Conservation (phyloP, 768 basidiomycete species). For the Terana coerulea region DNA sequence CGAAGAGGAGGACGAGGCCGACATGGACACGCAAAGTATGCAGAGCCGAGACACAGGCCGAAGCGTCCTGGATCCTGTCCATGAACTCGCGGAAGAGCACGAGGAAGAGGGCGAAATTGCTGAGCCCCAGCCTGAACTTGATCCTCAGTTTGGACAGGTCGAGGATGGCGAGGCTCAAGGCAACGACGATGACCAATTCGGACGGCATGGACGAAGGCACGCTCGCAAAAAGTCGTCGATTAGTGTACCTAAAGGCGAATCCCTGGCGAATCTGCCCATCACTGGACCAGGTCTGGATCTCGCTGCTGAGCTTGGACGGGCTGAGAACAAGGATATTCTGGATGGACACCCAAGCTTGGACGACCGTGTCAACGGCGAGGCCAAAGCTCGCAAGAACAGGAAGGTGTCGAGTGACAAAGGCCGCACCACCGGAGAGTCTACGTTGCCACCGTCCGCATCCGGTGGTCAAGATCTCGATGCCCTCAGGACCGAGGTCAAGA, state of each 20-base stretch:
- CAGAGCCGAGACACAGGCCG: slow-evolving; percentile 51
- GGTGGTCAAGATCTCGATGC: slow-evolving; percentile 63
- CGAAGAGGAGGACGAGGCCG: slow-evolving; percentile 8
- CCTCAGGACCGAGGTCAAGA: slow-evolving; percentile 85
- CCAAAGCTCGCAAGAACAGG: slow-evolving; percentile 36
- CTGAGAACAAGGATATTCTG: slow-evolving; percentile 82
- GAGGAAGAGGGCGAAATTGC: slow-evolving; percentile 33
- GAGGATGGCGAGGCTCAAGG: slow-evolving; percentile 17
- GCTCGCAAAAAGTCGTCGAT: slow-evolving; percentile 37
- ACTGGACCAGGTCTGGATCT: slow-evolving; percentile 88
- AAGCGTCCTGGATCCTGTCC: slow-evolving; percentile 51
- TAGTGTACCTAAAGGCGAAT: slow-evolving; percentile 61
- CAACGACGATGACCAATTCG: slow-evolving; percentile 30
- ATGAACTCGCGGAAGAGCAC: slow-evolving; percentile 42
- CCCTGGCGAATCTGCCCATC: slow-evolving; percentile 82
- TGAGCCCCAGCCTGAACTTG: slow-evolving; percentile 36
- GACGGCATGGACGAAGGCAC: slow-evolving; percentile 32
- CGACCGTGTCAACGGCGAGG: slow-evolving; percentile 41
- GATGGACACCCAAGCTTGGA: slow-evolving; percentile 52
- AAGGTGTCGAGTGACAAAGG: slow-evolving; percentile 31
- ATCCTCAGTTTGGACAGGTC: slow-evolving; percentile 35
- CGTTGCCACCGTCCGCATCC: slow-evolving; percentile 40
- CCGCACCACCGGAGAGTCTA: slow-evolving; percentile 30
- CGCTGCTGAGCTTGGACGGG: slow-evolving; percentile 88
- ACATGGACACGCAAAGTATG: slow-evolving; percentile 36